A percentile compares a stretch with the other conserved stretches of the same genome.
phyloP scores from a whole-genome alignment of 495 filamentous ascomycete species.

The Choiromyces venosus region DNA sequence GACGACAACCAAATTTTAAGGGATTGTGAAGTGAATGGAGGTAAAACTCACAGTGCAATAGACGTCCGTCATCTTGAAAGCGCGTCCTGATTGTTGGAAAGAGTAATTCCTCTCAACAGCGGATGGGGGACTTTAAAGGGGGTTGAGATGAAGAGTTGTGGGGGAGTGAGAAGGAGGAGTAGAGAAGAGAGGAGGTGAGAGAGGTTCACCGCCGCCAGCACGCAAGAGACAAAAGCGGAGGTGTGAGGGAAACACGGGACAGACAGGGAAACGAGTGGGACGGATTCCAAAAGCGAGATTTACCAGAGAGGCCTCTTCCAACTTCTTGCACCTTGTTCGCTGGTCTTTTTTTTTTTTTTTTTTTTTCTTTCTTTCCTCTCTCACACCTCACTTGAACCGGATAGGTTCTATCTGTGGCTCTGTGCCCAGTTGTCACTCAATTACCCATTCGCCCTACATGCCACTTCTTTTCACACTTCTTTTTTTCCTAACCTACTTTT shows the following conservation, averaged over 20 bases:
- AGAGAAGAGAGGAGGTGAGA: not conserved
- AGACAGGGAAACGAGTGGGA: not conserved
- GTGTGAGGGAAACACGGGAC: not conserved
- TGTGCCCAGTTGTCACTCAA: not conserved
- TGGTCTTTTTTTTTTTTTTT: not conserved
- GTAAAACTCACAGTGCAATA: constrained; percentile 38
- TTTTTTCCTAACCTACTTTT: not conserved
- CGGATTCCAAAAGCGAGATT: no score
- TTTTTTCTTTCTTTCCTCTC: not conserved
- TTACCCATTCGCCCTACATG: not conserved
- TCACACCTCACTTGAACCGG: not conserved
- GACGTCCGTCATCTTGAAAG: constrained; percentile 23
- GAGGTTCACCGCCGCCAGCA: not conserved
- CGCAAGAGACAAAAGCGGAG: not conserved
- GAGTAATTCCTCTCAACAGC: constrained; percentile 1
- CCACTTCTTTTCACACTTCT: not conserved
- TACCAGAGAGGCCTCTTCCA: not conserved
- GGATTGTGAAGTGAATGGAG: constrained; percentile 2
- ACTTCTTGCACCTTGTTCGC: not conserved
- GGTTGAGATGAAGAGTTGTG: not conserved
- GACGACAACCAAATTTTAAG: not conserved
- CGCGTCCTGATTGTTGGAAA: constrained; percentile 2
- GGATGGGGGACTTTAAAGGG: constrained; percentile 1
- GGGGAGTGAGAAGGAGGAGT: not conserved
- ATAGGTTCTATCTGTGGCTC: not conserved